A percentile compares a stretch with the other conserved stretches of the same genome.
Evolutionary conservation across 2,329 filamentous ascomycete genomes (phyloP).

Genomic region (Gaeumannomyces tritici): DNA sequence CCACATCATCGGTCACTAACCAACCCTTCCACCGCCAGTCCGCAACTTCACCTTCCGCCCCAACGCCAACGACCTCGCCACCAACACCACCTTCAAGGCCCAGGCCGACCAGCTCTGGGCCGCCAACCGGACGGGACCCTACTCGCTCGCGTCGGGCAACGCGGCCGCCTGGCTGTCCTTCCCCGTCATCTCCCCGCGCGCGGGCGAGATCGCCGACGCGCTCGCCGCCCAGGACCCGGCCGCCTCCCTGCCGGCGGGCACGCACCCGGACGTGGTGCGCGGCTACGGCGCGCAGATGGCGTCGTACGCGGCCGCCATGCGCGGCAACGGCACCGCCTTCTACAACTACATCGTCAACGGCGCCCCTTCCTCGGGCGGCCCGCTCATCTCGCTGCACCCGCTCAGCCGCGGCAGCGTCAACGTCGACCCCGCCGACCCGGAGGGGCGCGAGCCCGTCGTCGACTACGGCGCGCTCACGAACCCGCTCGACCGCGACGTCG

Average conservation of each 20-base stretch:
- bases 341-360: conserved; percentile 21
- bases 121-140: conserved; percentile 17
- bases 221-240: conserved; percentile 21
- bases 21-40: conserved; percentile 5
- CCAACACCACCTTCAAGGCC: conserved; percentile 16
- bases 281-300: conserved; percentile 27
- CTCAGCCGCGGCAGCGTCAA: conserved; percentile 28
- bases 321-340: conserved; percentile 20
- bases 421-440: conserved; percentile 24
- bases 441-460: conserved; percentile 23
- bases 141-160: conserved; percentile 19
- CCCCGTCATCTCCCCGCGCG: conserved; percentile 20
- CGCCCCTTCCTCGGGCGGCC: conserved; percentile 14
- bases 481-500: conserved; percentile 40
- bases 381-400: conserved; percentile 23
- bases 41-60: conserved; percentile 12
- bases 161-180: conserved; percentile 21
- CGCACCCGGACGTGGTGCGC: conserved; percentile 22
- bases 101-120: conserved; percentile 14
- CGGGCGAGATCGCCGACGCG: conserved; percentile 14
- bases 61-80: conserved; percentile 10
- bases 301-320: conserved; percentile 15
- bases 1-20: background rate
- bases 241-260: conserved; percentile 20
- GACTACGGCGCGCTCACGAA: conserved; percentile 31